Evolutionary conservation across 352 stramenopile genomes (phyloP).

Genomic region (Phytopythium oedochilum): DNA sequence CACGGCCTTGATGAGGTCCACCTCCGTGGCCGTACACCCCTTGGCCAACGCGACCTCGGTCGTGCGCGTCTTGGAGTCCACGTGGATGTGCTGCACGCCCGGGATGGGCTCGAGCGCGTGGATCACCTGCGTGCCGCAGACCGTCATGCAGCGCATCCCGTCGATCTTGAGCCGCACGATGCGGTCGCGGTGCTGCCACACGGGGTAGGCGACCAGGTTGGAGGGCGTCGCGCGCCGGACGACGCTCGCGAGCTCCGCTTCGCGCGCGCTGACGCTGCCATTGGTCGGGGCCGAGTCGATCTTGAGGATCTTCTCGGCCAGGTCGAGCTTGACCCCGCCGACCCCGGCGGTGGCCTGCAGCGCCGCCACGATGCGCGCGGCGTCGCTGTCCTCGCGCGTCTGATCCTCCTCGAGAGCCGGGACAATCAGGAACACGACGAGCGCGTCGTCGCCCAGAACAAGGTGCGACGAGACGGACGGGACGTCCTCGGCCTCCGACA

Average conservation of each 20-base stretch:
- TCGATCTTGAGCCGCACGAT: constrained; percentile 72
- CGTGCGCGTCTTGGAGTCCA: constrained; percentile 77
- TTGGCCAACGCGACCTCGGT: constrained; percentile 74
- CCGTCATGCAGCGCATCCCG: constrained; percentile 87
- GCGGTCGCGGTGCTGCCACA: constrained; percentile 81
- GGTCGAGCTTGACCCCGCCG: constrained; percentile 45
- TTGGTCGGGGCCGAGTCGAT: constrained; percentile 47
- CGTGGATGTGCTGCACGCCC: constrained; percentile 78
- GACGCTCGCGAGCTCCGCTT: constrained; percentile 54
- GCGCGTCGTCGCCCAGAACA: constrained; percentile 39
- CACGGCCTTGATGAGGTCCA: constrained; percentile 86
- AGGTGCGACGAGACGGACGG: constrained; percentile 68
- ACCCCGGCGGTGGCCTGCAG: constrained; percentile 35
- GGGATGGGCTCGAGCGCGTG: constrained; percentile 75
- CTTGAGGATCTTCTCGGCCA: constrained; percentile 56
- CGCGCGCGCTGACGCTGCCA: constrained; percentile 16
- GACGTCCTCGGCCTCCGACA: constrained; percentile 59
- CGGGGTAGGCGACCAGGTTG: constrained; percentile 62
- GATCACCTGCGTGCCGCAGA: constrained; percentile 79
- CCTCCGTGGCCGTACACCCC: constrained; percentile 73
- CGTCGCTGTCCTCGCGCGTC: constrained; percentile 12
- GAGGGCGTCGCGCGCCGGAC: constrained; percentile 37
- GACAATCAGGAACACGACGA: constrained; percentile 72
- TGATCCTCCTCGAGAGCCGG: constrained; percentile 31
- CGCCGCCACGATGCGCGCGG: constrained; percentile 21